phyloP scores from a whole-genome alignment of 108 stramenopile genomes.

The Seminavis robusta region DNA sequence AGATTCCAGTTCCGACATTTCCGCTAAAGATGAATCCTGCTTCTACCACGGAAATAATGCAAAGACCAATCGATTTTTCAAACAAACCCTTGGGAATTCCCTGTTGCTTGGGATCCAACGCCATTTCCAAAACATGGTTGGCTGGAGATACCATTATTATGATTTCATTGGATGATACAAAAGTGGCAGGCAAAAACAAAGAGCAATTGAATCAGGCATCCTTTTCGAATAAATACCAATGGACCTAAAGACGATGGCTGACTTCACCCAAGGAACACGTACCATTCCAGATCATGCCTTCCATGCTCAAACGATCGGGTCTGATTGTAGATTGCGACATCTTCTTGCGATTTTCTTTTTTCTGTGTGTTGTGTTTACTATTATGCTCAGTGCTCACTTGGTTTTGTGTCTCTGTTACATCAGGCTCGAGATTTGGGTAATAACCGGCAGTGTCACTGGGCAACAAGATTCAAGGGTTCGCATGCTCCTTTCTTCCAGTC shows the following conservation, averaged over 20 bases:
- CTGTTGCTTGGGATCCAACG: slow-evolving; percentile 26
- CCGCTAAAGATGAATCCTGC: slow-evolving; percentile 70
- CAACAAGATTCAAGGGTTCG: too few relatives aligned
- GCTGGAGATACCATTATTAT: too few relatives aligned
- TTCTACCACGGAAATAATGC: slow-evolving; percentile 64
- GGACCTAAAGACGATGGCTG: neutral
- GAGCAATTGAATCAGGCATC: neutral
- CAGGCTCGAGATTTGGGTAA: too few relatives aligned
- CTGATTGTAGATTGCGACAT: neutral
- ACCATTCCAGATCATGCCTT: slow-evolving; percentile 40
- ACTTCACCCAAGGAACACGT: too few relatives aligned
- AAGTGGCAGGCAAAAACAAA: too few relatives aligned
- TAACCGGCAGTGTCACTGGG: too few relatives aligned
- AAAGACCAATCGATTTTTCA: slow-evolving; percentile 48
- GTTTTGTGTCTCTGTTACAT: too few relatives aligned
- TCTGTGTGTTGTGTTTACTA: too few relatives aligned
- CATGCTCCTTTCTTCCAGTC: too few relatives aligned
- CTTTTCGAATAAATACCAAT: neutral
- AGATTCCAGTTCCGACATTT: slow-evolving; percentile 59
- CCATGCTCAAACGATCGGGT: slow-evolving; percentile 29
- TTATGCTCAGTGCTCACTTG: too few relatives aligned
- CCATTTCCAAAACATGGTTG: slow-evolving; percentile 32
- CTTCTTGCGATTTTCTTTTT: too few relatives aligned
- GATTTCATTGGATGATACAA: neutral
- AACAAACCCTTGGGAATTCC: slow-evolving; percentile 60